Base-by-base conservation (phyloP, 2,329 filamentous ascomycete species). In the Trichoderma koningii region DNA sequence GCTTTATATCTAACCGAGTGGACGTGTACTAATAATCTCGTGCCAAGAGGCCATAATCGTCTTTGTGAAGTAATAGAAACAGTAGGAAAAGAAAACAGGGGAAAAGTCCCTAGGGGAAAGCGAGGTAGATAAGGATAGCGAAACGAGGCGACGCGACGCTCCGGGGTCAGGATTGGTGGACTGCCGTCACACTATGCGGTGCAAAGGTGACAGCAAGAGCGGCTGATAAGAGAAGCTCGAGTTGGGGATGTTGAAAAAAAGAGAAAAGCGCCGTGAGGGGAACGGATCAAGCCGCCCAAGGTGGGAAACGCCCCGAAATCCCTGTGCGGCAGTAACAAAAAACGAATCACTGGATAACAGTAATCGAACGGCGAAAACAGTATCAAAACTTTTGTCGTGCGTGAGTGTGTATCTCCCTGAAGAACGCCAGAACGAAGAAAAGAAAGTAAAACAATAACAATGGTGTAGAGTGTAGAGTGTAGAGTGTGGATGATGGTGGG, bases 171-270 rank as follows among this genome's bases (percentile, higher is more conserved):
- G n/a, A 57, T 57, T 48, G 55, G 55, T 34, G 55, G 55, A 57
- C 30, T 34, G 55, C 55, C 21, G 55, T 47, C 55, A 50, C 57
- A 45, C 34, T 41, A 62, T 53, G 57, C 23, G 14, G 57, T 62
- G 57, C 34, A 52, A 52, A 52, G 57, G 57, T 62, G 57, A 53
- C 38, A 42, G 57, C 38, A 23, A 42, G 21, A 51, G 57, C 55
- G 45, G 56, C 56, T 44, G 57, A 62, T 62, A 62, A 62, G 57
- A 62, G 57, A 62, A 38, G 38, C 50, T 52, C 47, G 14, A 26
- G 34, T 50, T 51, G 57, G 57, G 48, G 34, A 60, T 60, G 7
- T 51, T 17, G 52, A 55, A n/a, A 55, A n/a, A 38, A 34, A 17
- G 30, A 51, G 4, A 51, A 44, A 61, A 52, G 34, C 45, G 57